A percentile compares a stretch with the other conserved stretches of the same genome.
Conservation (phyloP, 176 grass and related monocot genomes). For the Themeda triandra region DNA sequence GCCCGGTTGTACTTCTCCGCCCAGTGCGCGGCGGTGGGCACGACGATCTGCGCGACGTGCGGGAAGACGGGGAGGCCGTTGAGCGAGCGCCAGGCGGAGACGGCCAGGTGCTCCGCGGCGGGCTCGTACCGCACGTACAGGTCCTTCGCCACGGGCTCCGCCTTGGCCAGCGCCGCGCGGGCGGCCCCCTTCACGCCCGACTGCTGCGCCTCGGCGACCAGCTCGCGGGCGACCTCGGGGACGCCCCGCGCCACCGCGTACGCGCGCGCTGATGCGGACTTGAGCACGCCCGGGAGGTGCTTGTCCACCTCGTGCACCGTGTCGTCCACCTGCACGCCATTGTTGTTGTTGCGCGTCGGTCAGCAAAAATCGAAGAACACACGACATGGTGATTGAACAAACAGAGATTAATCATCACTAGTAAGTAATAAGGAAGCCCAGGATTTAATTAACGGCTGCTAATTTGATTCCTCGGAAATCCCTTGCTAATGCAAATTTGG, state of each 20-base stretch:
- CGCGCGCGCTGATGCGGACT: slow-evolving; percentile 28
- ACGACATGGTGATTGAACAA: neutral
- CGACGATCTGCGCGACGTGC: slow-evolving; percentile 57
- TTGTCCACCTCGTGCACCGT: slow-evolving; percentile 35
- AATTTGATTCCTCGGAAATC: too few species aligned
- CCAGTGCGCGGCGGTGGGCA: slow-evolving; percentile 66
- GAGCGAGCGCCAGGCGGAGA: slow-evolving; percentile 66
- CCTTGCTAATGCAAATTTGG: too few species aligned
- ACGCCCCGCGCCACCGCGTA: slow-evolving; percentile 29
- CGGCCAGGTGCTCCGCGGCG: slow-evolving; percentile 62
- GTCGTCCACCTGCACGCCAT: slow-evolving; percentile 67
- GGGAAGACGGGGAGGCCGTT: slow-evolving; percentile 77
- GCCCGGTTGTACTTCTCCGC: slow-evolving; percentile 76
- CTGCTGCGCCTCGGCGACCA: slow-evolving; percentile 37
- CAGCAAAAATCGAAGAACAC: neutral
- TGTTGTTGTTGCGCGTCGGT: neutral
- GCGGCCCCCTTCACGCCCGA: slow-evolving; percentile 39
- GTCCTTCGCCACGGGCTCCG: slow-evolving; percentile 42
- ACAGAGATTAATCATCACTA: too few species aligned
- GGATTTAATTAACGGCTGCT: too few species aligned
- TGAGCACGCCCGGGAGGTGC: slow-evolving; percentile 55
- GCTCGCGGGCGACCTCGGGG: slow-evolving; percentile 47
- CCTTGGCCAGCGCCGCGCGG: slow-evolving; percentile 22
- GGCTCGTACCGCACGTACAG: slow-evolving; percentile 53
- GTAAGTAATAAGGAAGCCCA: too few species aligned